A percentile compares a stretch with the other conserved stretches of the same genome.
phyloP scores from a whole-genome alignment of 1,139 yeast genomes.

The Candida sanyaensis region DNA sequence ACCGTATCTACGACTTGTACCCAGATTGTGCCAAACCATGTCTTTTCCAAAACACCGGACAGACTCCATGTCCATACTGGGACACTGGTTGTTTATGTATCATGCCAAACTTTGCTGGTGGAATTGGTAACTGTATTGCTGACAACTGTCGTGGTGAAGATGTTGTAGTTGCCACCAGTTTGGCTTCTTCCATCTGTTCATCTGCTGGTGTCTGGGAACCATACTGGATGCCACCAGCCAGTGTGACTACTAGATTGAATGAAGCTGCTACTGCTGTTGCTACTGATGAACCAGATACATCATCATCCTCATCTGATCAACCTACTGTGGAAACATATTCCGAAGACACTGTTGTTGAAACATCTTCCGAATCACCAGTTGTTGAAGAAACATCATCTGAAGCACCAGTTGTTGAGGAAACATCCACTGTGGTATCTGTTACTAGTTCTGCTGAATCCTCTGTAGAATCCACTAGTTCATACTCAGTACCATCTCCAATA shows the following conservation, averaged over 20 bases:
- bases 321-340: neutral
- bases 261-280: conserved; percentile 27
- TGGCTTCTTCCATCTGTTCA: conserved; percentile 42
- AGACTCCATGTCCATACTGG: conserved; percentile 38
- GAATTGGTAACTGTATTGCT: conserved; percentile 33
- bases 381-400: conserved; percentile 5
- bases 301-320: neutral
- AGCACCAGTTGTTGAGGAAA: neutral
- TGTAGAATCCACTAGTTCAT: neutral
- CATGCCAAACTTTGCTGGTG: conserved; percentile 30
- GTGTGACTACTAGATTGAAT: conserved; percentile 33
- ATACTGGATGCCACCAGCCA: conserved; percentile 38
- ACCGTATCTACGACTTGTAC: conserved; percentile 25
- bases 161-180: conserved; percentile 36
- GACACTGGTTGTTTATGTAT: conserved; percentile 41
- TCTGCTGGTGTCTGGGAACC: conserved; percentile 44
- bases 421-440: neutral
- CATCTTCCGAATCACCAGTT: conserved; percentile 1
- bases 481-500: neutral
- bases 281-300: neutral
- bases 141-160: conserved; percentile 33
- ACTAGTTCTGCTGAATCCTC: neutral
- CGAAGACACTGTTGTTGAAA: neutral
- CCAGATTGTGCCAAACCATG: conserved; percentile 29
- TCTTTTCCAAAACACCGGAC: conserved; percentile 26